Evolutionary conservation across 352 stramenopile genomes (phyloP).

Genomic region (Ophiocytium majus): DNA sequence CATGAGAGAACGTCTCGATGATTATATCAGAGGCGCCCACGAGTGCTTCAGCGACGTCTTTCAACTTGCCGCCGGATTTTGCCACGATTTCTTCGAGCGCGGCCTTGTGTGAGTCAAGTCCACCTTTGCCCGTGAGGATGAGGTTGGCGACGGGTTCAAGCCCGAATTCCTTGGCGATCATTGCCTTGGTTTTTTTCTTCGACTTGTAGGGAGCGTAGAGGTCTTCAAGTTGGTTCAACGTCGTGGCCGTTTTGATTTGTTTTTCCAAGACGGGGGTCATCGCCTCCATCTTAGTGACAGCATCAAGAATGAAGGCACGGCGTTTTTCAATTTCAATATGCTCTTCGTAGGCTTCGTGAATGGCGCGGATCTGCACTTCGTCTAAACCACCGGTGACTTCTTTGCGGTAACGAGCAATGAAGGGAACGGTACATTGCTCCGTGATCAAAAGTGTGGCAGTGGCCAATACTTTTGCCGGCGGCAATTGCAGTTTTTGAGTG

Average conservation of each 20-base stretch:
- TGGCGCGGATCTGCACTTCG: conserved; percentile 4
- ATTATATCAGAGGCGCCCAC: not conserved
- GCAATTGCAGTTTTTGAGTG: not conserved
- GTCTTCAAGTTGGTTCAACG: not conserved
- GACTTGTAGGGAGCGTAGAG: conserved; percentile 8
- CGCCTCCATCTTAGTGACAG: not conserved
- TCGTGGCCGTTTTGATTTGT: not conserved
- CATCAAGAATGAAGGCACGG: conserved; percentile 8
- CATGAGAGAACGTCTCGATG: conserved; percentile 6
- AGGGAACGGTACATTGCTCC: conserved; percentile 3
- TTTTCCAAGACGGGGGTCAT: not conserved
- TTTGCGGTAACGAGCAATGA: conserved; percentile 15
- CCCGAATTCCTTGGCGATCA: conserved; percentile 1
- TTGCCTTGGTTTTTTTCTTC: conserved; percentile 18
- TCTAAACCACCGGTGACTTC: not conserved
- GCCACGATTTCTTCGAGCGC: not conserved
- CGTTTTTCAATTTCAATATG: conserved; percentile 6
- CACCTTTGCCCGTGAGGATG: not conserved
- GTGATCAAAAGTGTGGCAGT: not conserved
- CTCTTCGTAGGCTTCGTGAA: conserved; percentile 9
- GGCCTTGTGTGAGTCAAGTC: not conserved
- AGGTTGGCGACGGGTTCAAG: not conserved
- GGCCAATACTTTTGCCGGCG: not conserved
- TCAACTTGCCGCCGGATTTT: not conserved
- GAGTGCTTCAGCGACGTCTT: not conserved